Conservation (phyloP, 805 yeast species). For the Kuraishia floccosa region DNA sequence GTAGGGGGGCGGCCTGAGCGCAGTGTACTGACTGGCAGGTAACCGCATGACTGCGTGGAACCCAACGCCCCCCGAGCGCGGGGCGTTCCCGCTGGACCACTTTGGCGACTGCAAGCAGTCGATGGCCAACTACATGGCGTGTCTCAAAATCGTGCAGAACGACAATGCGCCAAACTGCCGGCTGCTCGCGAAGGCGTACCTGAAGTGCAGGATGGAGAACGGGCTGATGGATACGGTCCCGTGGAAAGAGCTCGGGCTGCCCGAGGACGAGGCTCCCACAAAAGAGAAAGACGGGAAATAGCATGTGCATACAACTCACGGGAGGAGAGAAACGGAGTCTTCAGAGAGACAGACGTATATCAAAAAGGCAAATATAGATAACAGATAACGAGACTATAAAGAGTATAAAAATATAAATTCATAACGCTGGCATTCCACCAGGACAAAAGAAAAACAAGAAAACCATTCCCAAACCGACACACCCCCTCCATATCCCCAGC, state of each 20-base stretch:
- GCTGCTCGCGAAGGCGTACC: slow-evolving; percentile 66
- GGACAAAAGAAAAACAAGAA: background rate
- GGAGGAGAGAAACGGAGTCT: background rate
- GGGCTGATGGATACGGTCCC: slow-evolving; percentile 23
- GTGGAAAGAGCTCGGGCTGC: slow-evolving; percentile 25
- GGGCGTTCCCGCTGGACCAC: slow-evolving; percentile 93
- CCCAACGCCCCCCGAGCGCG: slow-evolving; percentile 94
- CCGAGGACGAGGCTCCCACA: slow-evolving; percentile 17
- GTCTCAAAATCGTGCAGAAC: slow-evolving; percentile 69
- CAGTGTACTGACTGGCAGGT: slow-evolving; percentile 1
- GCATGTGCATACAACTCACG: background rate
- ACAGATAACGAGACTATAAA: background rate
- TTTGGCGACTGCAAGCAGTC: slow-evolving; percentile 66
- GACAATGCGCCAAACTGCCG: slow-evolving; percentile 90
- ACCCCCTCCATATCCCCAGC: too few species aligned
- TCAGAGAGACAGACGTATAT: background rate
- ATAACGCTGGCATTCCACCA: too few species aligned
- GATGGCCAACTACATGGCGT: slow-evolving; percentile 67
- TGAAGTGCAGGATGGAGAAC: slow-evolving; percentile 84
- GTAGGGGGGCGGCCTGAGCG: background rate
- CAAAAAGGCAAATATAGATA: background rate
- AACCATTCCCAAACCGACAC: background rate
- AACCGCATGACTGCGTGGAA: slow-evolving; percentile 2
- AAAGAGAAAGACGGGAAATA: too few species aligned
- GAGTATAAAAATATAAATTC: slow-evolving; percentile 1